A percentile compares a stretch with the other conserved stretches of the same genome.
phyloP scores from a whole-genome alignment of 371 early-diverging fungal genomes.

The Apophysomyces variabilis region DNA sequence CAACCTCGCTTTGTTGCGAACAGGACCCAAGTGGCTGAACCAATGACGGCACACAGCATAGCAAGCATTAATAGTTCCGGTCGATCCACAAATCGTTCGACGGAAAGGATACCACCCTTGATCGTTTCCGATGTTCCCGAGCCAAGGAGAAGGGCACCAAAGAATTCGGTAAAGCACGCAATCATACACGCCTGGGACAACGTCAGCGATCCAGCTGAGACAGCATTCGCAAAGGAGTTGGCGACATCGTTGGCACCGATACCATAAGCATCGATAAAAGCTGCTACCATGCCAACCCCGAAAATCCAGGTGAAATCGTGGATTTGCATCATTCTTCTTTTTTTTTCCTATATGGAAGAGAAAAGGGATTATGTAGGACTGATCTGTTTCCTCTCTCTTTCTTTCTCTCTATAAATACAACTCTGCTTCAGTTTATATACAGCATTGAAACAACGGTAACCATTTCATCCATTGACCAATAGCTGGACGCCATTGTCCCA shows the following conservation, averaged over 20 bases:
- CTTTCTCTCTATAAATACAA: not conserved
- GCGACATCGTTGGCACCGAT: slow-evolving; percentile 93
- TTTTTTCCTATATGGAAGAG: not conserved
- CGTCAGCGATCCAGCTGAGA: slow-evolving; percentile 80
- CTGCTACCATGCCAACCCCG: slow-evolving; percentile 68
- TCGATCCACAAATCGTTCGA: slow-evolving; percentile 48
- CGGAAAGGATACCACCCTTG: slow-evolving; percentile 70
- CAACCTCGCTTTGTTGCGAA: slow-evolving; percentile 67
- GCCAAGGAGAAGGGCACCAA: slow-evolving; percentile 84
- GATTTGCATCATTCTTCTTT: slow-evolving; percentile 49
- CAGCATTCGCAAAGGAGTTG: slow-evolving; percentile 89
- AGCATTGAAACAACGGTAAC: not conserved
- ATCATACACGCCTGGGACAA: slow-evolving; percentile 74
- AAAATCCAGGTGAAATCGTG: slow-evolving; percentile 81
- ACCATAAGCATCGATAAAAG: slow-evolving; percentile 66
- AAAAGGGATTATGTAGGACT: not conserved
- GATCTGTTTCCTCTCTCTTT: not conserved
- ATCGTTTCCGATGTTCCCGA: slow-evolving; percentile 78
- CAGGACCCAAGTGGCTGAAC: slow-evolving; percentile 79
- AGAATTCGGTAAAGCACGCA: slow-evolving; percentile 86
- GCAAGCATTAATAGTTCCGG: slow-evolving; percentile 83
- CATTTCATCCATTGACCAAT: not conserved
- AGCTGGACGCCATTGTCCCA: not conserved
- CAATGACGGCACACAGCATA: slow-evolving; percentile 83
- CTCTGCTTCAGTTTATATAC: not conserved